Conservation (phyloP, 805 yeast species). For the Ogataea methanolica region DNA sequence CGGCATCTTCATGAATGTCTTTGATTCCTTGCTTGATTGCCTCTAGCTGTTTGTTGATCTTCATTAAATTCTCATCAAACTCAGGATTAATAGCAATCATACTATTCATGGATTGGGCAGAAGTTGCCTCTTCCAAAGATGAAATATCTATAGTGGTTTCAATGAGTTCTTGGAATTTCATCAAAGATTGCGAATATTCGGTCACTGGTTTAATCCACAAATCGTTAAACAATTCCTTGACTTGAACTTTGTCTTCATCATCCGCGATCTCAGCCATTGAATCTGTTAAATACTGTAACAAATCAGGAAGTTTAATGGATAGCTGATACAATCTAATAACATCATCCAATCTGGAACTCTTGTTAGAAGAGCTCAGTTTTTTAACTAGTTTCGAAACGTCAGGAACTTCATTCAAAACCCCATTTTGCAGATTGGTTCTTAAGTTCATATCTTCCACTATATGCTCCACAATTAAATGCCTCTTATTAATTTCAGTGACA, state of each 20-base stretch:
- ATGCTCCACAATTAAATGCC: slow-evolving; percentile 74
- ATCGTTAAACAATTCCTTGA: slow-evolving; percentile 35
- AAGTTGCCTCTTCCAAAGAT: slow-evolving; percentile 74
- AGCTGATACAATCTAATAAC: slow-evolving; percentile 86
- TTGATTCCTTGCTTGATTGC: slow-evolving; percentile 50
- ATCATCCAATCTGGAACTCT: slow-evolving; percentile 71
- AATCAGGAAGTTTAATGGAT: slow-evolving; percentile 63
- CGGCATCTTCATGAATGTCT: slow-evolving; percentile 56
- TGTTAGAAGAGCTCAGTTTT: slow-evolving; percentile 44
- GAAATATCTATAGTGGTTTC: slow-evolving; percentile 89
- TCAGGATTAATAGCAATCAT: slow-evolving; percentile 78
- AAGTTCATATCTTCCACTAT: slow-evolving; percentile 66
- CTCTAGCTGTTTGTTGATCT: slow-evolving; percentile 55
- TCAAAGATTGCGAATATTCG: slow-evolving; percentile 45
- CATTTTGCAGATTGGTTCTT: slow-evolving; percentile 61
- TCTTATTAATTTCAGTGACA: slow-evolving; percentile 47
- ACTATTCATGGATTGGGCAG: slow-evolving; percentile 26
- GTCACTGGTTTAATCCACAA: slow-evolving; percentile 59
- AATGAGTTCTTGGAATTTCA: slow-evolving; percentile 75
- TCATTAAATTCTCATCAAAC: slow-evolving; percentile 72
- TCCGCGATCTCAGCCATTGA: slow-evolving; percentile 33
- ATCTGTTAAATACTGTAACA: slow-evolving; percentile 47
- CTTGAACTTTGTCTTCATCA: slow-evolving; percentile 15
- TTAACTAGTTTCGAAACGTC: slow-evolving; percentile 75
- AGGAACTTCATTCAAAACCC: slow-evolving; percentile 68